A percentile compares a stretch with the other conserved stretches of the same genome.
phyloP scores from a whole-genome alignment of 169 alveolate genomes.

The Plasmodium chabaudi region DNA sequence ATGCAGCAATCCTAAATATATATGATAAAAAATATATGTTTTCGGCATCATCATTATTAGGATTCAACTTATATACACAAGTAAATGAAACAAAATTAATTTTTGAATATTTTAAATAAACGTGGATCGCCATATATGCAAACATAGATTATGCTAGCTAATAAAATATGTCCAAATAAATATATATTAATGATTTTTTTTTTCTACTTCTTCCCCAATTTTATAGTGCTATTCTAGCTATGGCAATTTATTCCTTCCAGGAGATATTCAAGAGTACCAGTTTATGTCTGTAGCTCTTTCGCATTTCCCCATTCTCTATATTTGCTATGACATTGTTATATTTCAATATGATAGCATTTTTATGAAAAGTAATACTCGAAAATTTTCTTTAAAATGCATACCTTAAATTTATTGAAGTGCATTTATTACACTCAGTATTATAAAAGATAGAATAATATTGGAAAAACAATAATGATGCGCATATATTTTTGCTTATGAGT shows the following conservation, averaged over 20 bases:
- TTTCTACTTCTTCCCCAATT: background rate
- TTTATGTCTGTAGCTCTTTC: slow-evolving; percentile 74
- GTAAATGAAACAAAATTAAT: slow-evolving; percentile 16
- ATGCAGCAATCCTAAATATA: slow-evolving; percentile 61
- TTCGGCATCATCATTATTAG: slow-evolving; percentile 57
- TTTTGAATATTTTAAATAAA: background rate
- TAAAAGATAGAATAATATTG: too few relatives aligned
- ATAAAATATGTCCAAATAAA: background rate
- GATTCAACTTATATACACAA: slow-evolving; percentile 69
- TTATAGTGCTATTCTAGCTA: slow-evolving; percentile 60
- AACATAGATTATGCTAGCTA: background rate
- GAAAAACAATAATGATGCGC: too few relatives aligned
- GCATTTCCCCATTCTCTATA: slow-evolving; percentile 70
- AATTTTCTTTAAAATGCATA: background rate
- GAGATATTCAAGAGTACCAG: slow-evolving; percentile 66
- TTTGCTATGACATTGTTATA: slow-evolving; percentile 67
- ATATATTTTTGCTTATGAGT: background rate
- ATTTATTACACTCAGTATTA: background rate
- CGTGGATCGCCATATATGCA: background rate
- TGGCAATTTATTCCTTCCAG: slow-evolving; percentile 56
- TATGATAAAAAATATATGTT: slow-evolving; percentile 58
- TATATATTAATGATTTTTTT: slow-evolving; percentile 7
- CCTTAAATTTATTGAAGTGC: background rate
- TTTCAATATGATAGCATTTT: slow-evolving; percentile 73
- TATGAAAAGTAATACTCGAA: slow-evolving; percentile 52